Evolutionary conservation across 352 stramenopile genomes (phyloP).

Genomic region (Phytophthora uliginosa): DNA sequence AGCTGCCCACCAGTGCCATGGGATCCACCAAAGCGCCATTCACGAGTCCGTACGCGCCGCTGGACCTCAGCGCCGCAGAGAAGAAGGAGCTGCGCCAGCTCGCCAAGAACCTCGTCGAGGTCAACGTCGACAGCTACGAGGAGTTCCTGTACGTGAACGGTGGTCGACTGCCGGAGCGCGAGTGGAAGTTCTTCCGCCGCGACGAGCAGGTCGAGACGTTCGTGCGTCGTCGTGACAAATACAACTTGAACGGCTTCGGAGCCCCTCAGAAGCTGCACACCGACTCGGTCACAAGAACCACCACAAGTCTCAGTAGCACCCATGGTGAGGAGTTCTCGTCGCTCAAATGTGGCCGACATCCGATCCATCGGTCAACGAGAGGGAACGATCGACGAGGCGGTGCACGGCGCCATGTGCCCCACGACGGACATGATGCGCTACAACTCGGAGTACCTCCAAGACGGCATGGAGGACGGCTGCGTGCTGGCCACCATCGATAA

Average conservation of each 20-base stretch:
- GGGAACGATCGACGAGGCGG: conserved; percentile 26
- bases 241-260: conserved; percentile 23
- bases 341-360: conserved; percentile 24
- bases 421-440: conserved; percentile 31
- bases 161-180: conserved; percentile 5
- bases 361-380: conserved; percentile 14
- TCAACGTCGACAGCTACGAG: conserved; percentile 29
- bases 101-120: conserved; percentile 19
- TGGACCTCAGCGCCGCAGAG: conserved; percentile 18
- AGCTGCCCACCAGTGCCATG: conserved; percentile 4
- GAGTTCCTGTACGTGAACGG: conserved; percentile 19
- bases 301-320: conserved; percentile 18
- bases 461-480: conserved; percentile 25
- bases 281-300: conserved; percentile 12
- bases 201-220: conserved; percentile 27
- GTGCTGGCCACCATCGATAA: conserved; percentile 28
- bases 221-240: conserved; percentile 20
- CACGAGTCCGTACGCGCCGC: conserved; percentile 19
- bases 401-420: conserved; percentile 29
- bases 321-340: conserved; percentile 17
- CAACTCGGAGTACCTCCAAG: conserved; percentile 28
- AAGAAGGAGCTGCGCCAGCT: conserved; percentile 23
- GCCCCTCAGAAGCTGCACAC: conserved; percentile 23
- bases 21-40: conserved; percentile 14
- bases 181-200: conserved; percentile 25